These are phyloP conservation scores for Calamus simplicifolius DNA, from an alignment of 176 grass and related monocot genomes.

Conservation along the genomic window DNA sequence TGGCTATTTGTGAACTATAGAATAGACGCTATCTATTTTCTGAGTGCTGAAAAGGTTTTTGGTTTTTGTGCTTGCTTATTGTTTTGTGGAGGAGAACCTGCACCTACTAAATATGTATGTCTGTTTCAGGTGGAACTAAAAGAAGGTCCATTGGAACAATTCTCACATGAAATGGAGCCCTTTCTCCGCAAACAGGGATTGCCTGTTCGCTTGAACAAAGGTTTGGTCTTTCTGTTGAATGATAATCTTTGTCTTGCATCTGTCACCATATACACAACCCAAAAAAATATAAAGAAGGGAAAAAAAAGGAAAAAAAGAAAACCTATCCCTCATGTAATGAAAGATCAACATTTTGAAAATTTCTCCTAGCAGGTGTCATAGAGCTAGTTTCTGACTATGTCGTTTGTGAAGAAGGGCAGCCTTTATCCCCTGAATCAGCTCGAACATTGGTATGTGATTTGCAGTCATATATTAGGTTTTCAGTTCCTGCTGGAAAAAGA, in stretches of 20 bases:
- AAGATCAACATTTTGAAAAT: no score
- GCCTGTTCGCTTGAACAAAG: conserved; percentile 92
- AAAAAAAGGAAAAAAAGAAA: no score
- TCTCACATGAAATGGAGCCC: conserved; percentile 95
- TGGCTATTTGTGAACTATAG: no score
- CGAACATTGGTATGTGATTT: conserved; percentile 52
- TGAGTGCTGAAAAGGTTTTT: background rate
- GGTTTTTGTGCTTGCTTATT: no score
- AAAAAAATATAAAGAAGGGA: no score
- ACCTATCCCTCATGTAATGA: no score
- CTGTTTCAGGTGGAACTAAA: conserved; percentile 69
- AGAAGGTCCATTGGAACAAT: conserved; percentile 88
- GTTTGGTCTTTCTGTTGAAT: conserved; percentile 23
- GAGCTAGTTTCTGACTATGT: conserved; percentile 86
- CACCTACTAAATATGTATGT: no score
- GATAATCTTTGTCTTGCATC: no score
- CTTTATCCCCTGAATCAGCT: conserved; percentile 77
- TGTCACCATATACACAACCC: no score
- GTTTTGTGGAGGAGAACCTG: no score
- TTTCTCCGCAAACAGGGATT: conserved; percentile 78
- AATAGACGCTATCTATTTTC: background rate
- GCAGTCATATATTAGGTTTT: background rate
- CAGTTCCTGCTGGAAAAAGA: no score
- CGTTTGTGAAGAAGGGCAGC: conserved; percentile 82
- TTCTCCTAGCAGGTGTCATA: conserved; percentile 40